Conservation (phyloP, 805 yeast species). For the Pichia cabralensis region DNA sequence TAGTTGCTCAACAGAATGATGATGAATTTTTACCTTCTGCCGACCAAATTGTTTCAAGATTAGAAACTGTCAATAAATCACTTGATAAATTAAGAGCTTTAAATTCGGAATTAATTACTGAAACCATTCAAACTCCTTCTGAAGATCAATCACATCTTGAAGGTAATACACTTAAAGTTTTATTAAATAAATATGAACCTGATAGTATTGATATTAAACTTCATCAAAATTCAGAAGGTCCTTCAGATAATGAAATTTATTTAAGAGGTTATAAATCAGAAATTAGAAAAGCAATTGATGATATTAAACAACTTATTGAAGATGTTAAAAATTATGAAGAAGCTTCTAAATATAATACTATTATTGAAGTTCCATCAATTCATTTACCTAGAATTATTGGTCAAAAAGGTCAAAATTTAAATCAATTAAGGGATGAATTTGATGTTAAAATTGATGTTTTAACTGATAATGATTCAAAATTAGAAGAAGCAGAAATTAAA, state of each 20-base stretch:
- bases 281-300: slow-evolving; percentile 44
- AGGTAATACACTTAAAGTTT: slow-evolving; percentile 45
- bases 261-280: slow-evolving; percentile 63
- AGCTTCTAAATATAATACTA: slow-evolving; percentile 32
- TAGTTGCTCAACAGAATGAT: slow-evolving; percentile 42
- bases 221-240: slow-evolving; percentile 31
- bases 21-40: slow-evolving; percentile 69
- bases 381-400: slow-evolving; percentile 81
- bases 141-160: slow-evolving; percentile 48
- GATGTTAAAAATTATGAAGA: slow-evolving; percentile 31
- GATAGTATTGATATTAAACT: slow-evolving; percentile 36
- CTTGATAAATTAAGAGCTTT: slow-evolving; percentile 50
- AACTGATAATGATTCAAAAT: slow-evolving; percentile 38
- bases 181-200: slow-evolving; percentile 24
- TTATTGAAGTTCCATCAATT: slow-evolving; percentile 53
- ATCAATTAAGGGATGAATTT: slow-evolving; percentile 57
- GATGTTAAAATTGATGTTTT: slow-evolving; percentile 66
- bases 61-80: slow-evolving; percentile 43
- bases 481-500: slow-evolving; percentile 38
- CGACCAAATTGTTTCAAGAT: slow-evolving; percentile 45
- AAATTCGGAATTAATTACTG: slow-evolving; percentile 42
- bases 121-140: slow-evolving; percentile 40
- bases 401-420: slow-evolving; percentile 70
- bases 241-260: slow-evolving; percentile 41
- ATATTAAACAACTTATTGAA: slow-evolving; percentile 42